Conservation (phyloP, 805 yeast genomes). For the Wickerhamiella spandovensis region DNA sequence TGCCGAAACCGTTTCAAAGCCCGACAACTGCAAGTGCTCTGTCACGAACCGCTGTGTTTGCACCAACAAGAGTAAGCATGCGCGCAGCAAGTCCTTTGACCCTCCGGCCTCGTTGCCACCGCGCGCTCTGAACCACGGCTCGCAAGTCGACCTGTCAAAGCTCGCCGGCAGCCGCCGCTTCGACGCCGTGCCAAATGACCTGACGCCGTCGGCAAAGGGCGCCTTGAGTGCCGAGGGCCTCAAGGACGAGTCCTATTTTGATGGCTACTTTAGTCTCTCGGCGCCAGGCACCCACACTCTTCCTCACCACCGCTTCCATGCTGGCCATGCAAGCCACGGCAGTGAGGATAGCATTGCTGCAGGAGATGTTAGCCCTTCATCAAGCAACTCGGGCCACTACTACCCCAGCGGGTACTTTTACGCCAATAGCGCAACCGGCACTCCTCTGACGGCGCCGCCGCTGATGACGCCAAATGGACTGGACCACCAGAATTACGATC, state of each 20-base stretch:
- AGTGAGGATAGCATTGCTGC: not conserved
- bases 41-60: conserved; percentile 4
- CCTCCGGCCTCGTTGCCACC: not conserved
- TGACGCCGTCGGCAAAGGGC: not conserved
- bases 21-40: conserved; percentile 4
- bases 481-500: not conserved
- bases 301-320: not conserved
- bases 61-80: not conserved
- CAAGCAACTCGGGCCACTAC: not conserved
- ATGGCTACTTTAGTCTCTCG: not conserved
- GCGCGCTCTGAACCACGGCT: not conserved
- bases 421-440: not conserved
- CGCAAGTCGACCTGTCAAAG: not conserved
- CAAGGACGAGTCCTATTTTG: not conserved
- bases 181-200: not conserved
- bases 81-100: not conserved
- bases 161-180: not conserved
- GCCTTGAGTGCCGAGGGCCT: too few species aligned
- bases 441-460: not conserved
- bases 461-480: not conserved
- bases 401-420: not conserved
- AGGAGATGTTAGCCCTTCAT: not conserved
- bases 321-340: not conserved
- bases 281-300: not conserved
- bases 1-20: conserved; percentile 6